phyloP scores from a whole-genome alignment of 2,329 filamentous ascomycete genomes.

The Sclerotinia minor region DNA sequence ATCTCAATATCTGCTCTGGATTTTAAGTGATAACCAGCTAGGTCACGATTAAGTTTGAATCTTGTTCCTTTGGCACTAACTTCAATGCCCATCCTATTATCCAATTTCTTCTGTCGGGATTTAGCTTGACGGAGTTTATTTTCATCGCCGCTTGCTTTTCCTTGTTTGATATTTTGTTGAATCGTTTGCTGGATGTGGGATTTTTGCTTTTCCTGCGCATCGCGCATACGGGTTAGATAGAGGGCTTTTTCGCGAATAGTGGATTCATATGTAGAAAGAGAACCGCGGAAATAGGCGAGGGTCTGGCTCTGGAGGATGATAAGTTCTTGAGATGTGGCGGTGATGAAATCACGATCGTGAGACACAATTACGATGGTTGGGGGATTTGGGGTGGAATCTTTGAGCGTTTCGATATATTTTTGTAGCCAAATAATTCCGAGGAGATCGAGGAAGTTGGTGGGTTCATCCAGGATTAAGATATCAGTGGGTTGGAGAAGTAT shows the following conservation, averaged over 20 bases:
- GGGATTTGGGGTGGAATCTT: constrained; percentile 51
- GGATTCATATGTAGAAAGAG: constrained; percentile 69
- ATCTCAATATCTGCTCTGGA: constrained; percentile 70
- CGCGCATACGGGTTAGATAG: constrained; percentile 73
- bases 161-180: constrained; percentile 69
- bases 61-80: constrained; percentile 69
- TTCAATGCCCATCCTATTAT: constrained; percentile 76
- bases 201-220: constrained; percentile 77
- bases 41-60: constrained; percentile 80
- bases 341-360: constrained; percentile 80
- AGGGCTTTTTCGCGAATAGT: constrained; percentile 66
- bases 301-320: constrained; percentile 72
- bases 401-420: constrained; percentile 62
- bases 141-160: constrained; percentile 75
- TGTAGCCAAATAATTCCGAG: constrained; percentile 85
- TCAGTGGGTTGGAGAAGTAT: constrained; percentile 72
- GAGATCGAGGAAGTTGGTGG: constrained; percentile 83
- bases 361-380: constrained; percentile 77
- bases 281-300: constrained; percentile 73
- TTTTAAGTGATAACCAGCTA: constrained; percentile 60
- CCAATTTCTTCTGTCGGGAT: constrained; percentile 79
- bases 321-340: constrained; percentile 72
- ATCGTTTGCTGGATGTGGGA: constrained; percentile 80
- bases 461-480: constrained; percentile 79
- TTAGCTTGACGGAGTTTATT: constrained; percentile 86